phyloP scores from a whole-genome alignment of 2,329 filamentous ascomycete species.

The Claviceps sp. region DNA sequence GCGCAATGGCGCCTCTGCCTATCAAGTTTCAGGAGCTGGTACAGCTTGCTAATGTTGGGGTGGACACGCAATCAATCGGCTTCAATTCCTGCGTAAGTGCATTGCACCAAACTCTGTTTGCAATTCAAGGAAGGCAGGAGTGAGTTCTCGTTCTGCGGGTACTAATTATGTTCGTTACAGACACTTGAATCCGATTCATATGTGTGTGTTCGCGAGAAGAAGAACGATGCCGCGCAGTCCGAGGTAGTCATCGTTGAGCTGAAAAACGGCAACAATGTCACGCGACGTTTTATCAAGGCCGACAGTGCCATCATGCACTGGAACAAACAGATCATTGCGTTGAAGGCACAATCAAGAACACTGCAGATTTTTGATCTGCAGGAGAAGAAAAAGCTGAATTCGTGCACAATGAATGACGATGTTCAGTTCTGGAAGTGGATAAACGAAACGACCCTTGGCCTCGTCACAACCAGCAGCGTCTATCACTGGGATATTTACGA shows the following conservation, averaged over 20 bases:
- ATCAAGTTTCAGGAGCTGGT: constrained; percentile 91
- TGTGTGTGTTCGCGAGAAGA: constrained; percentile 93
- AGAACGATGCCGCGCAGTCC: constrained; percentile 67
- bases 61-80: constrained; percentile 45
- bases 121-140: background rate
- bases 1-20: constrained; percentile 56
- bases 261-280: constrained; percentile 94
- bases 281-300: constrained; percentile 89
- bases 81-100: constrained; percentile 61
- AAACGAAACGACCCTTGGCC: constrained; percentile 72
- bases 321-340: constrained; percentile 86
- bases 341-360: constrained; percentile 87
- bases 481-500: constrained; percentile 99
- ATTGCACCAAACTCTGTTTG: background rate
- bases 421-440: constrained; percentile 99
- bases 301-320: constrained; percentile 99
- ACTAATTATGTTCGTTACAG: constrained; percentile 29
- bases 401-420: constrained; percentile 90
- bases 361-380: constrained; percentile 95
- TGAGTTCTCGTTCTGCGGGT: background rate
- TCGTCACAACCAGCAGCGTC: constrained; percentile 82
- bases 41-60: constrained; percentile 42
- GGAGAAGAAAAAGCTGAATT: constrained; percentile 92
- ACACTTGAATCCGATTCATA: constrained; percentile 96
- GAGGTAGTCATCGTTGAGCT: constrained; percentile 97